Conservation (phyloP, 2,329 filamentous ascomycete species). For the Emergomyces pasteurianus region DNA sequence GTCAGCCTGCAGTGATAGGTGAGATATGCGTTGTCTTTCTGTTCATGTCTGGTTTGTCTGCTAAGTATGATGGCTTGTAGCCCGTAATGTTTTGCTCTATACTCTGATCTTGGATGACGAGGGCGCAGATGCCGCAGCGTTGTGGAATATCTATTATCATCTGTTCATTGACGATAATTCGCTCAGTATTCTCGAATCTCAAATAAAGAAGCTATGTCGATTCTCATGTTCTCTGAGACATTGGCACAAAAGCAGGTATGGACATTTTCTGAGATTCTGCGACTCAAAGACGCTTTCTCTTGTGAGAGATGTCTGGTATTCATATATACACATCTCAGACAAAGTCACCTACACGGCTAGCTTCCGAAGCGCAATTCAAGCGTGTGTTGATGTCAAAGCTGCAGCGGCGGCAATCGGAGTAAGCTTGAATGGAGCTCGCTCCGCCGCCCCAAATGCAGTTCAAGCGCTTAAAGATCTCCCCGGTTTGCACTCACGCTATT, state of each 20-base stretch:
- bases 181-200: conserved; percentile 26
- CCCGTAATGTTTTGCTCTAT: conserved; percentile 44
- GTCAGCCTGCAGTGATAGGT: conserved; percentile 41
- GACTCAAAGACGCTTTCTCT: conserved; percentile 35
- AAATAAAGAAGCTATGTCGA: conserved; percentile 34
- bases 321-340: conserved; percentile 17
- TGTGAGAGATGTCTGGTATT: conserved; percentile 27
- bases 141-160: conserved; percentile 49
- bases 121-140: conserved; percentile 14
- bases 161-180: conserved; percentile 33
- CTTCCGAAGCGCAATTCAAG: conserved; percentile 1
- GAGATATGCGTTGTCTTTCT: conserved; percentile 7
- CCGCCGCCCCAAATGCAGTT: conserved; percentile 17
- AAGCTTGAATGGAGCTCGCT: conserved; percentile 9
- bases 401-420: conserved; percentile 11
- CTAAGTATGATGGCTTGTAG: conserved; percentile 20
- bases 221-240: conserved; percentile 27
- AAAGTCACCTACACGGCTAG: not conserved
- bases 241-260: conserved; percentile 39
- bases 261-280: conserved; percentile 36
- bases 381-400: conserved; percentile 4
- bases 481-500: conserved; percentile 15
- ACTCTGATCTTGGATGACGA: conserved; percentile 39
- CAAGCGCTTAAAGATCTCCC: conserved; percentile 6
- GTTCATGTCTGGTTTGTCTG: not conserved